phyloP scores from a whole-genome alignment of 2,329 filamentous ascomycete species.

The Dendrostoma leiphaemia region DNA sequence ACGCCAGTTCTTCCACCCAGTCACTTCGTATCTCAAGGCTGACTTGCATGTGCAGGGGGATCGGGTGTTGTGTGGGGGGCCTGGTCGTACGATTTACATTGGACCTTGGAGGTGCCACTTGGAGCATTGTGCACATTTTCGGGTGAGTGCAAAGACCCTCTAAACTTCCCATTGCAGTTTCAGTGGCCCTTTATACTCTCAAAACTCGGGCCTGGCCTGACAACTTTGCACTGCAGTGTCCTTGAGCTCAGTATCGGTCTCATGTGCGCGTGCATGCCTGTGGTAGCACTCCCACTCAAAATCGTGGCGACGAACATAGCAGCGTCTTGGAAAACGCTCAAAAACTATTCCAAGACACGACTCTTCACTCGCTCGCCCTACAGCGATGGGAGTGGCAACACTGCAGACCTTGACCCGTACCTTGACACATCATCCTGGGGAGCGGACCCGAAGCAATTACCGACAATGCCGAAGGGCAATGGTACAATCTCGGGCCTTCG shows the following conservation, averaged over 20 bases:
- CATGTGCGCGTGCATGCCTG: slow-evolving; percentile 2
- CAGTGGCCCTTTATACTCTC: background rate
- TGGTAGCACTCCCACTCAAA: slow-evolving; percentile 4
- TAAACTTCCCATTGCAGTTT: background rate
- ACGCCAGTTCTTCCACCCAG: background rate
- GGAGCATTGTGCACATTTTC: slow-evolving; percentile 2
- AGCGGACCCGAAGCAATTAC: background rate
- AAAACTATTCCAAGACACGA: background rate
- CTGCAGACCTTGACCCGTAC: background rate
- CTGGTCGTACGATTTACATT: background rate
- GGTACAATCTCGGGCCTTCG: background rate
- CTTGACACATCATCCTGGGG: background rate
- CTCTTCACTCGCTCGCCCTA: background rate
- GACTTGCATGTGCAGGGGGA: background rate
- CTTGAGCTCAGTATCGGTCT: slow-evolving; percentile 5
- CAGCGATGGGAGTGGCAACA: background rate
- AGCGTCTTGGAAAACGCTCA: background rate
- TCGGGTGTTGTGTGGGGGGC: background rate
- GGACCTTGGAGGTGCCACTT: background rate
- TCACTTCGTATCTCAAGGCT: background rate
- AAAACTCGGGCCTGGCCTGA: background rate
- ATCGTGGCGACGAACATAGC: background rate
- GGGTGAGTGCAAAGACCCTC: background rate
- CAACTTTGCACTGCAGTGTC: background rate
- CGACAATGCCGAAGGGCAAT: background rate